These are phyloP conservation scores for Microdochium trichocladiopsis DNA, from an alignment of 2,329 filamentous ascomycete genomes.

Conservation along the genomic window DNA sequence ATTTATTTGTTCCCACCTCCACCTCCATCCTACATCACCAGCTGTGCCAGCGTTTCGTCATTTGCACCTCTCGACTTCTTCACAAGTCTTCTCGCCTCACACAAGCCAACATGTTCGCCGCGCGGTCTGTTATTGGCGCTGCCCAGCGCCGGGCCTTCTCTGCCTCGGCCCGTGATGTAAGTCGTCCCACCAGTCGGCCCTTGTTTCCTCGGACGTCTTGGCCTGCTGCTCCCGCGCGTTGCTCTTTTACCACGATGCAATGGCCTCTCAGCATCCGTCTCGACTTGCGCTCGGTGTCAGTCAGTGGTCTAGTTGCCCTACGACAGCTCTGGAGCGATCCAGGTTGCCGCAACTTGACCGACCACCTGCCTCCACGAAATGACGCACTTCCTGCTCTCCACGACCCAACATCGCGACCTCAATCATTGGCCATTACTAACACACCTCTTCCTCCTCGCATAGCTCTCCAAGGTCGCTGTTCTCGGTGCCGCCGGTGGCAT, in stretches of 20 bases:
- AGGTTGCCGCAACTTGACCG: too few species aligned
- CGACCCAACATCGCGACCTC: constrained; percentile 10
- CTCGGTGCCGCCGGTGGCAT: constrained; percentile 97
- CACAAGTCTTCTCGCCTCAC: background rate
- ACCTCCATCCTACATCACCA: background rate
- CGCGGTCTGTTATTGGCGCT: constrained; percentile 22
- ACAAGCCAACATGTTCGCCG: constrained; percentile 14
- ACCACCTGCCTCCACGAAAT: background rate
- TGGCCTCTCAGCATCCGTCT: too few species aligned
- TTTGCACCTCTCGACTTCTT: background rate
- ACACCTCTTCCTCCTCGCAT: constrained; percentile 9
- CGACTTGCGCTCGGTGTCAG: too few species aligned
- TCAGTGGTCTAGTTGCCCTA: too few species aligned
- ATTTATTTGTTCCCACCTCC: background rate
- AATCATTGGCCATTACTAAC: too few species aligned
- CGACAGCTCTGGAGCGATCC: too few species aligned
- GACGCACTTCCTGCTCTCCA: constrained; percentile 1
- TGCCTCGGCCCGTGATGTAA: constrained; percentile 69
- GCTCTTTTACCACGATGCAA: too few species aligned
- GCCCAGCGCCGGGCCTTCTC: constrained; percentile 76
- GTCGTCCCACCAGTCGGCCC: constrained; percentile 19
- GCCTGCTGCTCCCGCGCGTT: too few species aligned
- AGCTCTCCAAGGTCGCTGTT: constrained; percentile 97
- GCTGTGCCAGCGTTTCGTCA: background rate
- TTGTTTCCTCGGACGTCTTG: too few species aligned